Percentiles rank a stretch among this genome's conserved stretches.
Evolutionary conservation across 805 yeast genomes (phyloP).

Genomic region (Metschnikowia sp.): DNA sequence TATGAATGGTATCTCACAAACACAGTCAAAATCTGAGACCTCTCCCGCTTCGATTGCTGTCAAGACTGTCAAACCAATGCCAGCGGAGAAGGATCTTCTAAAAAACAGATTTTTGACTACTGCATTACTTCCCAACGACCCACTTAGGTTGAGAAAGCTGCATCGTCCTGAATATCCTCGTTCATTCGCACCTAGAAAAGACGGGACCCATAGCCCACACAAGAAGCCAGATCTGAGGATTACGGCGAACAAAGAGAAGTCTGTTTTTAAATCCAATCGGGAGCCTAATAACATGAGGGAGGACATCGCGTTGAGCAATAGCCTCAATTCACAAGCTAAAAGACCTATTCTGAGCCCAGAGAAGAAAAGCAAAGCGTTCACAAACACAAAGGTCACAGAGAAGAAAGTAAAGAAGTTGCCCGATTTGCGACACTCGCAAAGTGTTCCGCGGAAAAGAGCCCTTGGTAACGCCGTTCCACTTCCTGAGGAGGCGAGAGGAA

Average conservation of each 20-base stretch:
- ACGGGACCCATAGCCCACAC: too few species aligned
- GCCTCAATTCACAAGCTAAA: not conserved
- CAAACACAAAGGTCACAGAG: not conserved
- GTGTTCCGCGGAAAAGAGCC: slow-evolving; percentile 7
- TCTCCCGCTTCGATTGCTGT: slow-evolving; percentile 33
- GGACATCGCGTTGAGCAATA: too few species aligned
- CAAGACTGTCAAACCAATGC: slow-evolving; percentile 14
- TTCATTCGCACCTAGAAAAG: not conserved
- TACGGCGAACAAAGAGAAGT: too few species aligned
- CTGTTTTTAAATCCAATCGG: too few species aligned
- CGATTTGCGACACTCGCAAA: not conserved
- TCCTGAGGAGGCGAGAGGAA: slow-evolving; percentile 39
- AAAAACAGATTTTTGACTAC: slow-evolving; percentile 37
- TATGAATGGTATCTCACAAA: slow-evolving; percentile 4
- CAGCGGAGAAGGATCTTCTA: slow-evolving; percentile 4
- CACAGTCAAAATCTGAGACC: slow-evolving; percentile 22
- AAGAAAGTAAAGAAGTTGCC: not conserved
- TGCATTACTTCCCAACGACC: slow-evolving; percentile 30
- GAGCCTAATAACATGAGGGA: too few species aligned
- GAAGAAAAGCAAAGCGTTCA: not conserved
- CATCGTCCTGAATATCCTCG: slow-evolving; percentile 1
- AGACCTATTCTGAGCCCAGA: not conserved
- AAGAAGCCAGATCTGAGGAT: too few species aligned
- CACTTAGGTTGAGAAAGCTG: slow-evolving; percentile 12
- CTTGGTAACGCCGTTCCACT: slow-evolving; percentile 33